A percentile compares a stretch with the other conserved stretches of the same genome.
Evolutionary conservation across 108 stramenopile species (phyloP).

Genomic region (Nitzschia sp.): DNA sequence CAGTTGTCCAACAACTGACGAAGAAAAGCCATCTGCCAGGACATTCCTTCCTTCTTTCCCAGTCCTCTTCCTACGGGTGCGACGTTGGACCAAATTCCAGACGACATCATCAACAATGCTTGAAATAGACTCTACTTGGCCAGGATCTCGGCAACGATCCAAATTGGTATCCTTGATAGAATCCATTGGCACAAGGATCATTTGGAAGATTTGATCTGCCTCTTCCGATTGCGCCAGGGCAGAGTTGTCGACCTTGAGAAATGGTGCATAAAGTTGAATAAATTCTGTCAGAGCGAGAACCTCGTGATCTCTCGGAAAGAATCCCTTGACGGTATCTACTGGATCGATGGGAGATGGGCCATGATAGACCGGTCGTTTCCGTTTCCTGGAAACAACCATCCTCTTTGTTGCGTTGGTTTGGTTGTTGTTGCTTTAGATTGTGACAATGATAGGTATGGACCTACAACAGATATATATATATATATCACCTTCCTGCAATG

Average conservation of each 20-base stretch:
- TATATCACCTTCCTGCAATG: constrained; percentile 11
- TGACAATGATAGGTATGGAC: no score
- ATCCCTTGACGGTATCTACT: neutral
- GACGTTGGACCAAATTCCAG: constrained; percentile 45
- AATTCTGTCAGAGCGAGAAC: constrained; percentile 20
- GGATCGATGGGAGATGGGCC: neutral
- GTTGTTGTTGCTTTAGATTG: no score
- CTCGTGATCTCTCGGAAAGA: constrained; percentile 1
- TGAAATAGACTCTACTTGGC: constrained; percentile 21
- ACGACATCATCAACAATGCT: constrained; percentile 51
- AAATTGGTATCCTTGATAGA: neutral
- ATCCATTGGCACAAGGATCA: constrained; percentile 11
- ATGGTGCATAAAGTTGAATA: constrained; percentile 22
- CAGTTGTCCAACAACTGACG: constrained; percentile 1
- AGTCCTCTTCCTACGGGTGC: constrained; percentile 10
- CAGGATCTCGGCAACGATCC: constrained; percentile 12
- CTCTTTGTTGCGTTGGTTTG: no score
- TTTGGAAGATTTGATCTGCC: neutral
- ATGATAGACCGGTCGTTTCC: neutral
- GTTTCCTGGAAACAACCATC: neutral
- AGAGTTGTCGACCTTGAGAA: neutral
- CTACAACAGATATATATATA: no score
- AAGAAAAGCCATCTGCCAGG: constrained; percentile 12
- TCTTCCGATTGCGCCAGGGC: neutral
- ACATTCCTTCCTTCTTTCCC: constrained; percentile 22